Percentiles rank a stretch among this genome's conserved stretches.
Conservation (phyloP, 2,329 filamentous ascomycete genomes). For the Trichoderma gracile region DNA sequence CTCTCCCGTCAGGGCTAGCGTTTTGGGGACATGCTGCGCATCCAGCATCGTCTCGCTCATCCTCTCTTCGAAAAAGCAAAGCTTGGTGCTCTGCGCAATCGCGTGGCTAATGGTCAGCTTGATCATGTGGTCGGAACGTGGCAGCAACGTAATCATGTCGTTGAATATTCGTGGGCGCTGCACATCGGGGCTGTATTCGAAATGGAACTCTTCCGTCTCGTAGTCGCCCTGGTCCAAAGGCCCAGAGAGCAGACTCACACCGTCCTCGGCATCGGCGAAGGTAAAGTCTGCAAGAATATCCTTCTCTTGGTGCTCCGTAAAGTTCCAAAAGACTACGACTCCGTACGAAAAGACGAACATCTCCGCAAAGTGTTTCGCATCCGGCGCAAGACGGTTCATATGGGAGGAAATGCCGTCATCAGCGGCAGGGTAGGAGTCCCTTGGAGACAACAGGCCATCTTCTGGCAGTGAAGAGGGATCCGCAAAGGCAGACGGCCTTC, state of each 20-base stretch:
- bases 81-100: constrained; percentile 94
- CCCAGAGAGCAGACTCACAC: constrained; percentile 68
- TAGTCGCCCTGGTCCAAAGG: constrained; percentile 87
- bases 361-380: constrained; percentile 81
- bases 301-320: constrained; percentile 93
- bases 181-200: constrained; percentile 88
- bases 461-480: constrained; percentile 35
- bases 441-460: constrained; percentile 33
- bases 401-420: constrained; percentile 51
- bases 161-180: constrained; percentile 92
- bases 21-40: constrained; percentile 88
- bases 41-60: constrained; percentile 94
- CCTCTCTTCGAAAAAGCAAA: constrained; percentile 92
- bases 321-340: constrained; percentile 98
- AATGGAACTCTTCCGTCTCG: constrained; percentile 97
- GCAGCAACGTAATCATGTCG: constrained; percentile 97
- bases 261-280: constrained; percentile 72
- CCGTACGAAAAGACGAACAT: constrained; percentile 98
- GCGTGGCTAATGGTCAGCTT: constrained; percentile 97
- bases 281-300: constrained; percentile 93
- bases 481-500: constrained; percentile 35
- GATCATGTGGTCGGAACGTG: constrained; percentile 94
- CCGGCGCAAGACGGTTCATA: constrained; percentile 62
- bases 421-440: constrained; percentile 36
- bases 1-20: constrained; percentile 83